These are phyloP conservation scores for Isoetes engelmannii DNA, from an alignment of 83 land plant species.

Conservation along the genomic window DNA sequence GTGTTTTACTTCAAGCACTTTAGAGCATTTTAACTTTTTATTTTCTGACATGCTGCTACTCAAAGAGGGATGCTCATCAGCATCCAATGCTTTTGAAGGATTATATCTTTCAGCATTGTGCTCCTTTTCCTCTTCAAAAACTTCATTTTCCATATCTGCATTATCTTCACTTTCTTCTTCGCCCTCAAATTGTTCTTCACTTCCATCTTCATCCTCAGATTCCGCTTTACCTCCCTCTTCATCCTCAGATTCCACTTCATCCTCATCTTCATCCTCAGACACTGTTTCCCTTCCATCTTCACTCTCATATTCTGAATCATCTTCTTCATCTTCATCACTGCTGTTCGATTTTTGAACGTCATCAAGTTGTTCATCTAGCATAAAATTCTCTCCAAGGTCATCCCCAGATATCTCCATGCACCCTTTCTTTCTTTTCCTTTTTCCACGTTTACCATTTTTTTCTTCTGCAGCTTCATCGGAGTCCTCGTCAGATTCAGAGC, in stretches of 20 bases:
- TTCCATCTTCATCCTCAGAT: conserved; percentile 26
- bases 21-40: no score
- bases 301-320: conserved; percentile 27
- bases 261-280: conserved; percentile 20
- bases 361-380: conserved; percentile 36
- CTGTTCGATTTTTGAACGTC: conserved; percentile 38
- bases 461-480: conserved; percentile 17
- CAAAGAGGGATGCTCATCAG: no score
- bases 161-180: conserved; percentile 13
- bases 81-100: conserved; percentile 21
- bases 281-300: background rate
- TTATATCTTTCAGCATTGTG: conserved; percentile 18
- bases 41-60: no score
- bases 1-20: no score
- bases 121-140: conserved; percentile 33
- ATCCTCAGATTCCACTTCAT: conserved; percentile 32
- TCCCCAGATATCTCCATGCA: conserved; percentile 58
- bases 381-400: conserved; percentile 88
- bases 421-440: conserved; percentile 21
- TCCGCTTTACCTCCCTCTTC: conserved; percentile 28
- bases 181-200: conserved; percentile 11
- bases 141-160: conserved; percentile 47
- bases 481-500: conserved; percentile 47
- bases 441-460: conserved; percentile 11
- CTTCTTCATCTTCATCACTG: conserved; percentile 18